Percentiles rank a stretch among this genome's conserved stretches.
Conservation (phyloP, 2,329 filamentous ascomycete genomes). For the Aspergillus quadricinctus region DNA sequence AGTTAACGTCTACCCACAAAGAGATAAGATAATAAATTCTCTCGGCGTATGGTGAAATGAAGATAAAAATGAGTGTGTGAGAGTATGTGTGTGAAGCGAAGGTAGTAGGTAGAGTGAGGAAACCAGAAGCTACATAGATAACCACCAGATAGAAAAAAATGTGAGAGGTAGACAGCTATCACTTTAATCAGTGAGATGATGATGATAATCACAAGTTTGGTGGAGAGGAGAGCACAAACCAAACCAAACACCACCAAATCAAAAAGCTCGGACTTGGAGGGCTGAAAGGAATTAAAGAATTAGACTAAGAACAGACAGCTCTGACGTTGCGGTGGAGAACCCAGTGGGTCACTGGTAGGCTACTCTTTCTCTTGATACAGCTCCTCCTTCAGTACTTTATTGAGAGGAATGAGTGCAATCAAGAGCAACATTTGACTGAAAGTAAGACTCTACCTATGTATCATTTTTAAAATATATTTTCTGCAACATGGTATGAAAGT, state of each 20-base stretch:
- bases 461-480: not conserved
- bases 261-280: not conserved
- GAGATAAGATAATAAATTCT: not conserved
- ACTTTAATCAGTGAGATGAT: not conserved
- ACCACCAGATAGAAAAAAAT: not conserved
- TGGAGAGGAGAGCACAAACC: not conserved
- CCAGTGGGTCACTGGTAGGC: conserved; percentile 1
- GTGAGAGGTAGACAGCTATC: not conserved
- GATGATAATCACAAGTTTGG: not conserved
- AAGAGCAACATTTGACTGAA: too few species aligned
- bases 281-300: not conserved
- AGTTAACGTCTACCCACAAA: not conserved
- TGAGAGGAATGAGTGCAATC: too few species aligned
- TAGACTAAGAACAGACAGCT: conserved; percentile 6
- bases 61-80: not conserved
- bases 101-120: not conserved
- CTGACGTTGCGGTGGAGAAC: conserved; percentile 17
- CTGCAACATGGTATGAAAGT: not conserved
- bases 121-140: not conserved
- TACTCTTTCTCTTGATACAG: not conserved
- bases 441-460: not conserved
- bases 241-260: not conserved
- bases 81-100: not conserved
- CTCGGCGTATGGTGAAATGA: not conserved
- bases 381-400: not conserved